Base-by-base conservation (phyloP, 2,329 filamentous ascomycete genomes). In the Aspergillus aculeatinus region DNA sequence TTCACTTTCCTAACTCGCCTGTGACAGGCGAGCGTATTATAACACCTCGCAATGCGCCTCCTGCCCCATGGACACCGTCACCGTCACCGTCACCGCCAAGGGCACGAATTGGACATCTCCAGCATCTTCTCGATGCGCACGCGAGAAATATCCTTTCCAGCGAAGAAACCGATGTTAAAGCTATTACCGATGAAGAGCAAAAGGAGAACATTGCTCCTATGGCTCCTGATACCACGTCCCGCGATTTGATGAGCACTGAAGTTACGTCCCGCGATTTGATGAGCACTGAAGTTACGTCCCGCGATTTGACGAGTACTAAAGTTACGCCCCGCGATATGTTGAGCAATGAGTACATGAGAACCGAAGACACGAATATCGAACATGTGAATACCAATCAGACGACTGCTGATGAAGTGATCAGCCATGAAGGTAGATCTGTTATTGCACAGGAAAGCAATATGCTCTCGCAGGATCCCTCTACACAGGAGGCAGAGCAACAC, bases 401-500 rank as follows among this genome's bases (percentile, higher is more conserved):
- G 27, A 29, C 27, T 29, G 27, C 27, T 7, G 27, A 29, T 29
- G 27, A 29, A 9, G 27, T 29, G 11, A 6, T 35, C 11, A 35
- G 12, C 14, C 11, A 35, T 16, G 33, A 42, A 42, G 39, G 16
- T 12, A 9, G 16, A 12, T 25, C 31, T 50, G 48, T 33, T 55
- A 42, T 42, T 7, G 16, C 39, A 25, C 47, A 60, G 9, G 53
- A 64, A 42, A 57, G 65, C 23, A 3, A 54, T 55, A 55, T 60
- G 51, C 42, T 61, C 57, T 14, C 51, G 53, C 25, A 49, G 21
- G 65, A 72, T 42, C 67, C 70, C 0, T 74, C 68, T 64, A 47
- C 57, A 14, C 60, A 63, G n/a, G 60, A 62, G 33, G 60, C 62
- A 16, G 47, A 48, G n/a, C 61, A 63, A 4, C 51, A 62, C 4